Conservation (phyloP, 805 yeast genomes). For the Danielia oregonensis region DNA sequence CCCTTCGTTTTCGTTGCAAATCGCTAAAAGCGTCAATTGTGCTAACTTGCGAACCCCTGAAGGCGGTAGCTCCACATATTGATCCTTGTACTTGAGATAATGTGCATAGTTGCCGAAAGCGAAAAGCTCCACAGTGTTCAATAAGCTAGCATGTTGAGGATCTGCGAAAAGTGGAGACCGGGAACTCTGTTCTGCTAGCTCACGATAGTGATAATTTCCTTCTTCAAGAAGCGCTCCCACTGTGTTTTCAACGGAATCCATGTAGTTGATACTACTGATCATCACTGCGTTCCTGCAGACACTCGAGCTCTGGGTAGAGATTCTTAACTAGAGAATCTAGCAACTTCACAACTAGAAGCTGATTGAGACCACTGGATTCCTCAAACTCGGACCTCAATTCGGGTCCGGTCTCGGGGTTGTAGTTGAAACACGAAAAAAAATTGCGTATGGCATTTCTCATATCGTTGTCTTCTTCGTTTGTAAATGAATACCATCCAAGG, state of each 20-base stretch:
- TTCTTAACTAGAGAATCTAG: constrained; percentile 20
- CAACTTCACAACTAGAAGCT: constrained; percentile 17
- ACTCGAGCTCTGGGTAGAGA: constrained; percentile 25
- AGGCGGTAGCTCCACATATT: constrained; percentile 14
- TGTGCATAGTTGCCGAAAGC: constrained; percentile 32
- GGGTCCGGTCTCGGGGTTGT: neutral
- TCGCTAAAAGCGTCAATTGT: constrained; percentile 24
- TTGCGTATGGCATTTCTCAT: constrained; percentile 12
- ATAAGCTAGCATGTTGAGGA: neutral
- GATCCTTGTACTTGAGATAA: constrained; percentile 17
- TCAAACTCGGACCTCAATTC: neutral
- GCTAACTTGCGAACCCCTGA: constrained; percentile 21
- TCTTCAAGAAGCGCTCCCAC: neutral
- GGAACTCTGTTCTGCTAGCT: constrained; percentile 2
- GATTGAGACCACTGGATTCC: constrained; percentile 16
- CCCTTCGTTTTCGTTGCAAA: constrained; percentile 22
- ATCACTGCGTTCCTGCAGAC: no score
- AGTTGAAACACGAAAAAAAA: constrained; percentile 13
- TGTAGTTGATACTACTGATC: no score
- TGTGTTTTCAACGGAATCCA: constrained; percentile 1
- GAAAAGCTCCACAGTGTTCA: constrained; percentile 35
- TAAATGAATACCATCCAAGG: constrained; percentile 6
- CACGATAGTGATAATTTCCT: constrained; percentile 5
- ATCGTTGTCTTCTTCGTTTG: constrained; percentile 16
- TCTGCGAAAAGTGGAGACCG: neutral